These are phyloP conservation scores for Dipodascus albidus DNA, from an alignment of 805 yeast genomes.

Conservation along the genomic window DNA sequence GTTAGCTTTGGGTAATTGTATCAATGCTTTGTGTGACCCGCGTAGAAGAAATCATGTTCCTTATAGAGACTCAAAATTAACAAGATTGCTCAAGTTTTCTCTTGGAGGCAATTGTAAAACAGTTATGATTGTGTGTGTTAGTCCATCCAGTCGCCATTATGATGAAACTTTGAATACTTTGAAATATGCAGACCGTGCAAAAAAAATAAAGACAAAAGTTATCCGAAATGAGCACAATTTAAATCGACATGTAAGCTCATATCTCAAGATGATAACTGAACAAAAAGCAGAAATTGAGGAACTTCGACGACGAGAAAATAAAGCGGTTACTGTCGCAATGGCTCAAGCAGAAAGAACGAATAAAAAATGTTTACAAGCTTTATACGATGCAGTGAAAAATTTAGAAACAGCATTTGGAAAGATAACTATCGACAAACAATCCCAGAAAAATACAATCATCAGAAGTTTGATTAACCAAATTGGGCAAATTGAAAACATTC, in stretches of 20 bases:
- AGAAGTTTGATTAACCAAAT: conserved; percentile 4
- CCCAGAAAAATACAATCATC: background rate
- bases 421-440: background rate
- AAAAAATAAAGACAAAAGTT: conserved; percentile 75
- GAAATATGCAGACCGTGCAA: conserved; percentile 85
- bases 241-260: conserved; percentile 76
- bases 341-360: conserved; percentile 7
- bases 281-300: conserved; percentile 67
- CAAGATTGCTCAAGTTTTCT: conserved; percentile 77
- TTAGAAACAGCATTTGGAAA: background rate
- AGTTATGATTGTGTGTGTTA: conserved; percentile 89
- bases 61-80: conserved; percentile 80
- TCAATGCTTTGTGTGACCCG: conserved; percentile 77
- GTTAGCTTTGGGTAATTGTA: conserved; percentile 85
- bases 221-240: conserved; percentile 62
- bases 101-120: conserved; percentile 92
- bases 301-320: conserved; percentile 36
- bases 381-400: conserved; percentile 13
- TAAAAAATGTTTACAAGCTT: conserved; percentile 6
- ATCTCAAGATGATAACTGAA: conserved; percentile 72
- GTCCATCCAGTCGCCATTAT: conserved; percentile 78
- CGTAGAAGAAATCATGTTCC: conserved; percentile 67
- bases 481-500: conserved; percentile 7
- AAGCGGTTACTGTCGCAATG: conserved; percentile 11
- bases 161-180: conserved; percentile 89